Evolutionary conservation across 305 asterid species (phyloP), one percentile per base, ranked within the genome.

Genomic region (Stenogyne calaminthoides): DNA sequence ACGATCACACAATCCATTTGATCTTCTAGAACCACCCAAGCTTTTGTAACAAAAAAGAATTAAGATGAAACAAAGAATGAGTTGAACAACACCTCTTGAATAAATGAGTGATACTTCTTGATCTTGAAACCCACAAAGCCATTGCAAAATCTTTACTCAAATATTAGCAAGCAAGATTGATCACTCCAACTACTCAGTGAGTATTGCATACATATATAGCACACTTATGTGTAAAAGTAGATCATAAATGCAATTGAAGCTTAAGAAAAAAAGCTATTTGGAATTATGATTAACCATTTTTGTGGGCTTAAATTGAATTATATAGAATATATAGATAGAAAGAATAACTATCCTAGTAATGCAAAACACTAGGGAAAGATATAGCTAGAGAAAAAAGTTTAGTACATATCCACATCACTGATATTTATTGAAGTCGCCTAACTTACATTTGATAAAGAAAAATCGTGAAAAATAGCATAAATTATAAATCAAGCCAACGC

Each of bases 111-210:
- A 91, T 63, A 55, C 29, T 72, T 77, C 84, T 81, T 76, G 92
- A 77, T 84, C 80, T 89, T 68, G 83, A 77, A 12, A 85, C 60
- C 88, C 81, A 76, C 67, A 51, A 39, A 15, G 89, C 89, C 95
- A 87, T 80, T 81, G 27, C 20, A 16, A 55, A 51, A 39, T 51
- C 0, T 32, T 6, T n/a, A 40, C 57, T 19, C 44, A 7, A 47
- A 27, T 39, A 22, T 58, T 42, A n/a, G 25, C 72, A 44, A 46
- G 54, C 27, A 66, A 2, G 19, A 7, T 10, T 7, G 1, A 16
- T 0, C 14, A 19, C 18, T n/a, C n/a, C n/a, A 61, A 51, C 57
- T 14, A 19, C 14, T 27, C 8, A n/a, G 6, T 51, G 67, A 32
- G 68, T 66, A 63, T 70, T 59, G 39, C 1, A 18, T 27, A 47